Conservation (phyloP, 345 rosid genomes). For the Gossypium longicalyx region DNA sequence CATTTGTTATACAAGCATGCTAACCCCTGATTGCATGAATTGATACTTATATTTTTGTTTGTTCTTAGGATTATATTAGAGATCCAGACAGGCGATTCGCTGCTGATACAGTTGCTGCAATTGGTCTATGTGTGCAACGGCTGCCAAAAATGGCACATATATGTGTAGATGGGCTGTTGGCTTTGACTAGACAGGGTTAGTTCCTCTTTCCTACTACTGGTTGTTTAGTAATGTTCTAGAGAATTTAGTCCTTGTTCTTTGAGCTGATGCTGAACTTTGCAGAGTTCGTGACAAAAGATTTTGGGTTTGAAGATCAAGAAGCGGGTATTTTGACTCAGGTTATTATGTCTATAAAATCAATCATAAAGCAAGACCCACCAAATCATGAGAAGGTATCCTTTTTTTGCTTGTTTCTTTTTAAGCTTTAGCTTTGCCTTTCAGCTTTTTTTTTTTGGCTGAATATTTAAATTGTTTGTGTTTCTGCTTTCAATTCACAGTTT, state of each 20-base stretch:
- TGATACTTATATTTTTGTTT: slow-evolving; percentile 32
- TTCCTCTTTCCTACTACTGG: slow-evolving; percentile 16
- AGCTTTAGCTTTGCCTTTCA: slow-evolving; percentile 15
- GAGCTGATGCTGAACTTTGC: slow-evolving; percentile 32
- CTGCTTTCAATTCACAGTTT: too few relatives aligned
- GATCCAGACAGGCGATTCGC: slow-evolving; percentile 92
- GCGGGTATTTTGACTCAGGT: slow-evolving; percentile 71
- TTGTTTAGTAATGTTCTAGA: neutral
- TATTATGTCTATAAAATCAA: slow-evolving; percentile 69
- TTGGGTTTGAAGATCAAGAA: slow-evolving; percentile 48
- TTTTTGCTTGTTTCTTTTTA: slow-evolving; percentile 19
- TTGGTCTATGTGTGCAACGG: slow-evolving; percentile 74
- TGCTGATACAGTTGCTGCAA: slow-evolving; percentile 78
- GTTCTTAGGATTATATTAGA: slow-evolving; percentile 76
- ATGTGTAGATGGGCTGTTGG: slow-evolving; percentile 72
- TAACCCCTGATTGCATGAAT: slow-evolving; percentile 18
- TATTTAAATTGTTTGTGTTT: slow-evolving; percentile 4
- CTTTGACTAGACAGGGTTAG: slow-evolving; percentile 64
- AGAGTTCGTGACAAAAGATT: slow-evolving; percentile 51
- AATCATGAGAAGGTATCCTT: slow-evolving; percentile 69
- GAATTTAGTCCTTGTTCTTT: slow-evolving; percentile 17
- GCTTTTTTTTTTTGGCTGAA: slow-evolving; percentile 2
- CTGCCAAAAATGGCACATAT: slow-evolving; percentile 61
- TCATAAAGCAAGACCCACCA: slow-evolving; percentile 66
- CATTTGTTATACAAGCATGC: neutral